phyloP scores from a whole-genome alignment of 2,329 filamentous ascomycete genomes.

The Stagonosporopsis tanaceti region DNA sequence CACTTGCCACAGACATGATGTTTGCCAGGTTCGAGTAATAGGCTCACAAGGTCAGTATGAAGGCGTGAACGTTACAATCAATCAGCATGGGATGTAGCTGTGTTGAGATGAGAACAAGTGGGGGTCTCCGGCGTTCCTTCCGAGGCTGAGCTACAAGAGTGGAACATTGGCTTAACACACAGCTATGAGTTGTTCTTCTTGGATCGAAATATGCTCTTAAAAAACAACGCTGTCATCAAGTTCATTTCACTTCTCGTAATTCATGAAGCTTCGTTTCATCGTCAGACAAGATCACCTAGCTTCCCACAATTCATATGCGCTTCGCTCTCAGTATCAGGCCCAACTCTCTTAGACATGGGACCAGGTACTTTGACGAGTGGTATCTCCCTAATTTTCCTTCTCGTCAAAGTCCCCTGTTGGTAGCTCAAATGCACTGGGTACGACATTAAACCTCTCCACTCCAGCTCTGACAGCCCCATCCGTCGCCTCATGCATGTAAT shows the following conservation, averaged over 20 bases:
- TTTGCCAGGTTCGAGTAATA: background rate
- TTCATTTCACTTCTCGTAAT: background rate
- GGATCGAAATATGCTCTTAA: background rate
- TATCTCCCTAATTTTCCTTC: constrained; percentile 9
- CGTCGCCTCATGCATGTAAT: constrained; percentile 19
- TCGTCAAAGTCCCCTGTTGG: constrained; percentile 21
- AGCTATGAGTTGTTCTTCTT: background rate
- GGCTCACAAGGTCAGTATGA: no score
- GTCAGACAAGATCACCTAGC: background rate
- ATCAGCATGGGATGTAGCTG: background rate
- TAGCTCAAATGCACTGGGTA: constrained; percentile 17
- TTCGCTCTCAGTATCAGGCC: background rate
- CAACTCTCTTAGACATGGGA: background rate
- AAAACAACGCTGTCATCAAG: background rate
- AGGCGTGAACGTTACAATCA: background rate
- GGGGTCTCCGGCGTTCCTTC: background rate
- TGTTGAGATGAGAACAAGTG: background rate
- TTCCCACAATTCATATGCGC: background rate
- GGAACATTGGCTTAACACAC: background rate
- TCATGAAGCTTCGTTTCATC: background rate
- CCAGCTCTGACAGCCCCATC: constrained; percentile 14
- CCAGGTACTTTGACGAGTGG: background rate
- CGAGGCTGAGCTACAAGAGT: background rate
- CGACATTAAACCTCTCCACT: constrained; percentile 19
- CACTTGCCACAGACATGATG: constrained; percentile 1